Conservation (phyloP, 495 filamentous ascomycete species). For the Astrothelium macrocarpum region DNA sequence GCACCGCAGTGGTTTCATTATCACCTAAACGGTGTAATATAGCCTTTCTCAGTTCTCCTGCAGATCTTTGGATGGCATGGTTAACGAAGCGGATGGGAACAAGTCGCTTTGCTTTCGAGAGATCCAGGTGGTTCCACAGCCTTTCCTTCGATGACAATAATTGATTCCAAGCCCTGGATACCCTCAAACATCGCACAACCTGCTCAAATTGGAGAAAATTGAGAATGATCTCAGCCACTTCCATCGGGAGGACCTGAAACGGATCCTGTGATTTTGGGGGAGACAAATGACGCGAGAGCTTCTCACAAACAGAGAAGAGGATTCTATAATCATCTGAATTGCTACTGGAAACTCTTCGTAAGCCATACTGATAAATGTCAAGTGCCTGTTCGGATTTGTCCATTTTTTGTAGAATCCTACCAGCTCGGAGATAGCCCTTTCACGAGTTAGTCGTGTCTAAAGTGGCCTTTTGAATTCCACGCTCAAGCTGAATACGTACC, state of each 20-base stretch:
- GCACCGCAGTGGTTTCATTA: slow-evolving; percentile 9
- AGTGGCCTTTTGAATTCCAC: too few relatives aligned
- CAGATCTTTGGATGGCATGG: slow-evolving; percentile 15
- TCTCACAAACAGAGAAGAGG: slow-evolving; percentile 30
- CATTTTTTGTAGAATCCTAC: slow-evolving; percentile 48
- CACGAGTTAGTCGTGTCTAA: too few relatives aligned
- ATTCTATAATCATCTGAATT: not conserved
- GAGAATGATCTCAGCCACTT: slow-evolving; percentile 29
- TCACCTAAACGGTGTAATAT: slow-evolving; percentile 13
- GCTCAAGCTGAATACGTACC: slow-evolving; percentile 26
- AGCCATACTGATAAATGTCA: slow-evolving; percentile 52
- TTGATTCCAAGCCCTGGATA: slow-evolving; percentile 44
- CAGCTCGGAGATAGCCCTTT: slow-evolving; percentile 58
- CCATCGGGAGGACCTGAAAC: slow-evolving; percentile 23
- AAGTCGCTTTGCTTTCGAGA: slow-evolving; percentile 35
- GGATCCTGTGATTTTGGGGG: slow-evolving; percentile 30
- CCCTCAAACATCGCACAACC: slow-evolving; percentile 39
- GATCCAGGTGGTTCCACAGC: slow-evolving; percentile 46
- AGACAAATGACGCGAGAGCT: slow-evolving; percentile 31
- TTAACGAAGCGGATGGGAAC: slow-evolving; percentile 24
- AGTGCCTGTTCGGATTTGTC: slow-evolving; percentile 45
- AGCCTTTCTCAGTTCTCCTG: slow-evolving; percentile 9
- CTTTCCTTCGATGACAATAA: slow-evolving; percentile 36
- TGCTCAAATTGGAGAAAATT: slow-evolving; percentile 27
- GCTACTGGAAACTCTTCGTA: slow-evolving; percentile 41